Evolutionary conservation across 148 eudicot species (phyloP).

Genomic region (Rheum nobile): DNA sequence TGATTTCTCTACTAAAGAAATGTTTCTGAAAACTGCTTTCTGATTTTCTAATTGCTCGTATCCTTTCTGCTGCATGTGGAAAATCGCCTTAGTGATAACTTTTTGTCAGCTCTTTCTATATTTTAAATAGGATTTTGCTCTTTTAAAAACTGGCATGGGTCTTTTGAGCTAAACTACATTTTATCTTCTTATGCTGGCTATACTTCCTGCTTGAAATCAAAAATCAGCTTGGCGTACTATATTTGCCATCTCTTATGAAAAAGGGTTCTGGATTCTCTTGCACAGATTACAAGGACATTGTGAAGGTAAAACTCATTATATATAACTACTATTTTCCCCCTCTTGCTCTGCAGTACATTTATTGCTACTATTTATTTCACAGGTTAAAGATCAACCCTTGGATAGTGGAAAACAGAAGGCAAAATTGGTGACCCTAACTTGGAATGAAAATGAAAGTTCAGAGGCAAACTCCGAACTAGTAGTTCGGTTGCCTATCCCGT

Average conservation of each 20-base stretch:
- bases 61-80: not conserved
- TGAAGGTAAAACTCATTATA: slow-evolving; percentile 28
- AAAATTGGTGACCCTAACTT: slow-evolving; percentile 61
- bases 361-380: slow-evolving; percentile 1
- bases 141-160: not conserved
- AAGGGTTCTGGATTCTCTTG: slow-evolving; percentile 57
- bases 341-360: not conserved
- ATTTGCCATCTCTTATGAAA: slow-evolving; percentile 41
- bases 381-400: slow-evolving; percentile 24
- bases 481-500: slow-evolving; percentile 67
- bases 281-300: slow-evolving; percentile 28
- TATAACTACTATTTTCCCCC: not conserved
- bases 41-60: not conserved
- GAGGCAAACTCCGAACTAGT: slow-evolving; percentile 33
- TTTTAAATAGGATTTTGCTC: not conserved
- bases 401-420: slow-evolving; percentile 24
- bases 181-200: not conserved
- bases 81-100: not conserved
- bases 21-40: not conserved
- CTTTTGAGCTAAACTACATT: not conserved
- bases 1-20: not conserved
- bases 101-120: not conserved
- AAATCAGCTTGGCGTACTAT: slow-evolving; percentile 80
- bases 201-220: not conserved
- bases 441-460: slow-evolving; percentile 25